Base-by-base conservation (phyloP, 2,329 filamentous ascomycete genomes). In the Fusarium nematophilum region DNA sequence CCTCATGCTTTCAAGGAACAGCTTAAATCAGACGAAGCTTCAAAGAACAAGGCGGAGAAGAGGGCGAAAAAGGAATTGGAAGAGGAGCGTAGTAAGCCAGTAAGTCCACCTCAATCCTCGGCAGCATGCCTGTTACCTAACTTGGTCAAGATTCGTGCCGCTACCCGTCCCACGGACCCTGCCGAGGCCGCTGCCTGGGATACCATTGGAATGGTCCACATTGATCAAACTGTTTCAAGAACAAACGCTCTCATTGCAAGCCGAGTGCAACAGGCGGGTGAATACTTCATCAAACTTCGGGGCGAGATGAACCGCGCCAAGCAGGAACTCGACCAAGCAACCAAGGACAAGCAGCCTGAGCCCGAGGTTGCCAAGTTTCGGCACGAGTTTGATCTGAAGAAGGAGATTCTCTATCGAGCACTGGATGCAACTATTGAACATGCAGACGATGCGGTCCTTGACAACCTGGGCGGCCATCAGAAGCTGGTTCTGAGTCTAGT, bases 381-480 rank as follows among this genome's bases (percentile, higher is more conserved):
- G 59, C 71, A 74, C 7, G 73, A 75, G 8, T 75, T 81, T 6
- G 76, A 78, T 3, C 67, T 72, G 46, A 81, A 81, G 62, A 79
- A 81, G 53, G 77, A 83, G 31, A 75, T 79, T 5, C 74, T 88
- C 5, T 80, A 78, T 59, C 72, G 78, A 46, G 81, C 83, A 3
- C 75, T 87, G 39, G 80, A 86, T 58, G 79, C 82, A 9, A 83
- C 83, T 2, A 78, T 84, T 45, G 76, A 80, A 18, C 80, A 81
- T 71, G 85, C 84, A 10, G 83, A 86, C 67, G 78, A 79, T 37
- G 78, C 79, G 17, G 82, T 86, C 11, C 71, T 88, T 31, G 81
- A 84, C 63, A 86, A 86, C 49, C 75, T 88, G 29, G 84, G 85
- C 8, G 79, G 80, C 11, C 83, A 87, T 65, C 78, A 81, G 42